Percentiles rank a stretch among this genome's conserved stretches.
Conservation (phyloP, 2,329 filamentous ascomycete species). For the Curvularia eragrostidis region DNA sequence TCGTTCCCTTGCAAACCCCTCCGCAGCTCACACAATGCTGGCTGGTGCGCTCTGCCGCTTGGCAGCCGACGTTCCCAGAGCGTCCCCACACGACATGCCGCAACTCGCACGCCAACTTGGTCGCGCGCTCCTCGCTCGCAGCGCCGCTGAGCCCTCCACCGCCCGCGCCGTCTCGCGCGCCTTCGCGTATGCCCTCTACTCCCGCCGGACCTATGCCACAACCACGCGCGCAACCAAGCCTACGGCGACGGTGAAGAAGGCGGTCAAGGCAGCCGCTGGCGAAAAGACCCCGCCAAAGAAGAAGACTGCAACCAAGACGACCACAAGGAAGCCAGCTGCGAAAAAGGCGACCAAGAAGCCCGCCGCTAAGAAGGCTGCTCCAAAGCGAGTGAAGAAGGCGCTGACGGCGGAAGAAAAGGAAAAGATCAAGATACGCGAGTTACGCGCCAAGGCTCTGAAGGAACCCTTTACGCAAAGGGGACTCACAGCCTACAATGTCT, state of each 20-base stretch:
- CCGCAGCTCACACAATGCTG: slow-evolving; percentile 38
- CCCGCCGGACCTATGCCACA: slow-evolving; percentile 46
- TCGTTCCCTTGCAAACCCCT: slow-evolving; percentile 4
- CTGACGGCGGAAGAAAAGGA: slow-evolving; percentile 41
- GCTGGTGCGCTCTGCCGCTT: slow-evolving; percentile 46
- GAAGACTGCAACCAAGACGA: slow-evolving; percentile 36
- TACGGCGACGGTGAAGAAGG: slow-evolving; percentile 41
- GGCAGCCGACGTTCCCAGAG: slow-evolving; percentile 44
- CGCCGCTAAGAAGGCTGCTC: slow-evolving; percentile 23
- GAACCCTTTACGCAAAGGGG: slow-evolving; percentile 30
- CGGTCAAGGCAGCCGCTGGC: slow-evolving; percentile 31
- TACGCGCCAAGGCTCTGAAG: slow-evolving; percentile 49
- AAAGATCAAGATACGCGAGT: slow-evolving; percentile 34
- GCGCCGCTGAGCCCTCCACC: slow-evolving; percentile 27
- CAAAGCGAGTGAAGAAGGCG: slow-evolving; percentile 28
- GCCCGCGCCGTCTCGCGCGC: slow-evolving; percentile 34
- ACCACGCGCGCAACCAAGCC: slow-evolving; percentile 40
- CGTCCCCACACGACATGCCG: slow-evolving; percentile 46
- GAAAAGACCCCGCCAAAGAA: slow-evolving; percentile 40
- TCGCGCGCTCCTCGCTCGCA: slow-evolving; percentile 31
- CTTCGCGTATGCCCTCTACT: slow-evolving; percentile 28
- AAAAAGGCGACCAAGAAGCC: slow-evolving; percentile 27
- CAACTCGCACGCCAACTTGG: slow-evolving; percentile 43
- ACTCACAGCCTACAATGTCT: slow-evolving; percentile 34
- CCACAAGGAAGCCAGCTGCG: slow-evolving; percentile 23